Base-by-base conservation (phyloP, 129 eudicot species). In the Tagetes patula region DNA sequence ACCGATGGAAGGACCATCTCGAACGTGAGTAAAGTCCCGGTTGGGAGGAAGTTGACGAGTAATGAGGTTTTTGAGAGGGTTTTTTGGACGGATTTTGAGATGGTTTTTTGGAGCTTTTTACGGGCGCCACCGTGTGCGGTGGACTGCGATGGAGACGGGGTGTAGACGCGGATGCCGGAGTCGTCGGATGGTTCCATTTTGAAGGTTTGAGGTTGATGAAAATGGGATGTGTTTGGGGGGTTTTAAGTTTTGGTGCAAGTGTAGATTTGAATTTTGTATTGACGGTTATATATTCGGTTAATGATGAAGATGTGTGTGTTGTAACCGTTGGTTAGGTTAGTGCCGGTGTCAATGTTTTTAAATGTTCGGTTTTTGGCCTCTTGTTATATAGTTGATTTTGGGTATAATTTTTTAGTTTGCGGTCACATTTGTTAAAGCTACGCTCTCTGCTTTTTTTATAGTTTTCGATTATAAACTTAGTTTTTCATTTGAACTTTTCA, bases 1-100 rank as follows among this genome's bases (percentile, higher is more conserved):
- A 93, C 59, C 2, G 98, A 87, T 2, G 98, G 98, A 39, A 93
- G 88, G 75, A 93, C 90, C 95, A 87, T 93, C 75, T 93, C 98
- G 69, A 85, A 89, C 5, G 95, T 89, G 45, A 93, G 84, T 30
- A 93, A 89, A 39, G 98, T 93, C 46, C 98, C 95, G n/a, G 96
- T 93, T 3, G 96, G 98, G 65, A 93, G 96, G 80, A 93, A 93
- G 83, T 93, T 90, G 11, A 87, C 95, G 8, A 93, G 96, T 76
- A 93, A 68, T 1, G 98, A 92, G 39, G 98, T 89, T 62, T 92
- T 92, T 2, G 96, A 92, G 65, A 92, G 96, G 36, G 98, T 92
- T 66, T 82, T 92, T 5, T 92, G 98, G 59, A 92, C 86, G 12
- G 90, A 87, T 53, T 76, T 87, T 0, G 95, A 85, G 68, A 84